Conservation (phyloP, 345 rosid species). For the Draba incana region DNA sequence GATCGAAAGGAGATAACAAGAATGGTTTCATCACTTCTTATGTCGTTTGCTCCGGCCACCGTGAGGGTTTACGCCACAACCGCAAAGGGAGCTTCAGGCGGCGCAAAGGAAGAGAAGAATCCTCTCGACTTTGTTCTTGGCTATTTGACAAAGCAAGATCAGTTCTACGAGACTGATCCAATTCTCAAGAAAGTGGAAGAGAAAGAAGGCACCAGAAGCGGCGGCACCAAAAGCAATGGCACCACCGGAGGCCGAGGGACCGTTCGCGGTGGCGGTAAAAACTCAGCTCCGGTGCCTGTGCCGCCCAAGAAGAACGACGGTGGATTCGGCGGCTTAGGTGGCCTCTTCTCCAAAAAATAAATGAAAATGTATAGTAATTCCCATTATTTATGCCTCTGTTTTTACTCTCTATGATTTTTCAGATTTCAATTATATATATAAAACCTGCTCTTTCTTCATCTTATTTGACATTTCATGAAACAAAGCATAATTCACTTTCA, state of each 20-base stretch:
- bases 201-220: constrained; percentile 38
- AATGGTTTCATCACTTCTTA: constrained; percentile 69
- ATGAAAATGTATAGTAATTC: constrained; percentile 3
- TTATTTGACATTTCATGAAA: constrained; percentile 15
- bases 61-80: constrained; percentile 68
- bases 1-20: constrained; percentile 5
- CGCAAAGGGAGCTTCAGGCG: constrained; percentile 50
- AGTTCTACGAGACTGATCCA: constrained; percentile 85
- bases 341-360: constrained; percentile 69
- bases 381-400: constrained; percentile 23
- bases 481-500: not conserved
- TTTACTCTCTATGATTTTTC: constrained; percentile 21
- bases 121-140: constrained; percentile 68
- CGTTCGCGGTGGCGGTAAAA: constrained; percentile 34
- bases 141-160: constrained; percentile 64
- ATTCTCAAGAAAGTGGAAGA: constrained; percentile 67
- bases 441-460: constrained; percentile 26
- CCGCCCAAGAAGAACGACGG: constrained; percentile 67
- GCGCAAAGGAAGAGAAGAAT: constrained; percentile 69
- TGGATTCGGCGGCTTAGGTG: constrained; percentile 55
- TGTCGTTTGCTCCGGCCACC: constrained; percentile 53
- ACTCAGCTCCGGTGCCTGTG: constrained; percentile 49
- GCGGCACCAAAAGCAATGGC: constrained; percentile 44
- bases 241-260: constrained; percentile 41
- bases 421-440: constrained; percentile 26